phyloP scores from a whole-genome alignment of 768 basidiomycete genomes.

The Naematelia aurantialba region DNA sequence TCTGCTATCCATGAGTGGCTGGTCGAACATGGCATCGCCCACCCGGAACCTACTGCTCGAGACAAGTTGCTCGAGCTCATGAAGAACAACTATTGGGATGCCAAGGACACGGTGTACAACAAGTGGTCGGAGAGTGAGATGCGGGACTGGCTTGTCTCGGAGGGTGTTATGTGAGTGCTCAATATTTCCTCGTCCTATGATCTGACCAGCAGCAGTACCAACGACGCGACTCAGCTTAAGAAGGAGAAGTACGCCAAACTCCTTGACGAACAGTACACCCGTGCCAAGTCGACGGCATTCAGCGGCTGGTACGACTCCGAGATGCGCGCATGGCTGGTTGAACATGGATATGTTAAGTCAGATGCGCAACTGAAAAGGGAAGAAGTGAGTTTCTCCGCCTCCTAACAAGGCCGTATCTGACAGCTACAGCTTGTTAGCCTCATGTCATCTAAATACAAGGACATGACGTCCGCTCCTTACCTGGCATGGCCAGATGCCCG shows the following conservation, averaged over 20 bases:
- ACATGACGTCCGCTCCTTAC: conserved; percentile 62
- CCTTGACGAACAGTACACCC: conserved; percentile 55
- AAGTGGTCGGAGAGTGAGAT: conserved; percentile 45
- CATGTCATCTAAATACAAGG: conserved; percentile 61
- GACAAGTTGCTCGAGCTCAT: conserved; percentile 64
- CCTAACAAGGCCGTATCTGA: conserved; percentile 4
- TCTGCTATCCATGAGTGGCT: conserved; percentile 84
- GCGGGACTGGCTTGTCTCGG: conserved; percentile 49
- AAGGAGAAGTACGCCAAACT: conserved; percentile 75
- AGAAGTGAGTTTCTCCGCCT: conserved; percentile 51
- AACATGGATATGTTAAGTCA: conserved; percentile 67
- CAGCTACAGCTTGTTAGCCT: conserved; percentile 58
- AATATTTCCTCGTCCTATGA: neutral
- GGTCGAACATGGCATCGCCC: conserved; percentile 67
- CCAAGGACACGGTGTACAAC: conserved; percentile 50
- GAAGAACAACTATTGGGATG: conserved; percentile 71
- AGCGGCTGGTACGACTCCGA: conserved; percentile 71
- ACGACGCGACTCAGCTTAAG: conserved; percentile 49
- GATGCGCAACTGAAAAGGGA: conserved; percentile 69
- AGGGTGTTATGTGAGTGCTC: conserved; percentile 46
- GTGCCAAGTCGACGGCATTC: conserved; percentile 50
- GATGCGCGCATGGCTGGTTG: conserved; percentile 72
- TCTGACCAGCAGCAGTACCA: conserved; percentile 22
- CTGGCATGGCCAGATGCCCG: conserved; percentile 89
- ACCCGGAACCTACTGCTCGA: conserved; percentile 60